Evolutionary conservation across 768 basidiomycete species (phyloP).

Genomic region (Leccinum imitatum): DNA sequence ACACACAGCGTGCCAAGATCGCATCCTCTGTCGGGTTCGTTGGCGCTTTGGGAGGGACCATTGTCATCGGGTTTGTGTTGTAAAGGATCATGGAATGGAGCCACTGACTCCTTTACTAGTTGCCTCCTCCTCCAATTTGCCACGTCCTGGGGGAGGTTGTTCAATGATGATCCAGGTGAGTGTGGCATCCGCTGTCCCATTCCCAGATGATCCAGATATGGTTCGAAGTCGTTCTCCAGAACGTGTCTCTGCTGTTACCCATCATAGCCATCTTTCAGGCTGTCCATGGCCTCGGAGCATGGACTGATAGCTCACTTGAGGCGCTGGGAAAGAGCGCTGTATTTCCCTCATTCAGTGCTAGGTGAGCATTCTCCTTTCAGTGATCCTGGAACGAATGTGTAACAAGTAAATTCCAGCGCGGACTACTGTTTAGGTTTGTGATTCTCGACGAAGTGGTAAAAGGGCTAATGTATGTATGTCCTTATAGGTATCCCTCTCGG

Average conservation of each 20-base stretch:
- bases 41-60: slow-evolving; percentile 13
- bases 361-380: slow-evolving; percentile 10
- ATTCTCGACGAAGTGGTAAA: not conserved
- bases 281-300: slow-evolving; percentile 22
- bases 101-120: slow-evolving; percentile 24
- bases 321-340: slow-evolving; percentile 21
- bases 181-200: not conserved
- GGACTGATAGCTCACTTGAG: slow-evolving; percentile 19
- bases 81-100: not conserved
- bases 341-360: slow-evolving; percentile 24
- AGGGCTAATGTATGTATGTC: not conserved
- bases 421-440: slow-evolving; percentile 34
- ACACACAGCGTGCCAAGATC: slow-evolving; percentile 20
- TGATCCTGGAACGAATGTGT: not conserved
- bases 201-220: not conserved
- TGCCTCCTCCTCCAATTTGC: slow-evolving; percentile 44
- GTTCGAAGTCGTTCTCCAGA: slow-evolving; percentile 38
- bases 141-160: slow-evolving; percentile 53
- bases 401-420: slow-evolving; percentile 9
- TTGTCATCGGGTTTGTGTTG: slow-evolving; percentile 12
- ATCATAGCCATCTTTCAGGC: slow-evolving; percentile 30
- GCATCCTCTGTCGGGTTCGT: slow-evolving; percentile 18
- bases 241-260: slow-evolving; percentile 55
- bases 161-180: slow-evolving; percentile 53
- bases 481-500: slow-evolving; percentile 35